Evolutionary conservation across 768 basidiomycete species (phyloP).

Genomic region (Hortiboletus campestris): DNA sequence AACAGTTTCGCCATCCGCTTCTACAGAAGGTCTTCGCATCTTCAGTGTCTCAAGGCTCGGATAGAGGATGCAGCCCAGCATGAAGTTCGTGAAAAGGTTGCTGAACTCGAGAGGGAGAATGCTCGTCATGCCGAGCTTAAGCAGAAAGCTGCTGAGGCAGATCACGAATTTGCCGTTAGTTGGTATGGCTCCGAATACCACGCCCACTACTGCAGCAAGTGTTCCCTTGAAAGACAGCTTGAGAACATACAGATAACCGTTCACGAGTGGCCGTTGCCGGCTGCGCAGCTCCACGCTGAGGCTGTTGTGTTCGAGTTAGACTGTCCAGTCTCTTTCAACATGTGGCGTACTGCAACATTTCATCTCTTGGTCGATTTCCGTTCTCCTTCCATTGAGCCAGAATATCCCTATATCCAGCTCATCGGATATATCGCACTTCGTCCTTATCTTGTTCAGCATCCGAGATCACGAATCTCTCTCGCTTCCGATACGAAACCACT

Average conservation of each 20-base stretch:
- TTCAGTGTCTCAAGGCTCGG: conserved; percentile 23
- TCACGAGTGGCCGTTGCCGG: conserved; percentile 50
- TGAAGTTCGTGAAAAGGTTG: conserved; percentile 22
- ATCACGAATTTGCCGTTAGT: conserved; percentile 5
- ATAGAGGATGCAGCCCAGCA: conserved; percentile 32
- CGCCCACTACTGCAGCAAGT: conserved; percentile 28
- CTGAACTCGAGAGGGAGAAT: conserved; percentile 29
- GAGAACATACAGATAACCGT: conserved; percentile 30
- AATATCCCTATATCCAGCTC: conserved; percentile 14
- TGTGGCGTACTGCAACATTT: conserved; percentile 45
- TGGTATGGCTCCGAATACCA: neutral
- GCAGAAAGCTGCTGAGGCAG: neutral
- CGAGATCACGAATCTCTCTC: conserved; percentile 20
- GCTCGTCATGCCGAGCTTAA: conserved; percentile 18
- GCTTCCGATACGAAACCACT: conserved; percentile 23
- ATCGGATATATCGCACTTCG: conserved; percentile 6
- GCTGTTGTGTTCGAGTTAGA: conserved; percentile 42
- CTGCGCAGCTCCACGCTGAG: conserved; percentile 16
- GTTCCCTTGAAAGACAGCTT: conserved; percentile 22
- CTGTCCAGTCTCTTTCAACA: conserved; percentile 37
- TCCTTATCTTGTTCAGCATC: conserved; percentile 12
- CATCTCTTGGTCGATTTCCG: conserved; percentile 38
- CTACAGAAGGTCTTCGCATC: conserved; percentile 24
- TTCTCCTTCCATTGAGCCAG: conserved; percentile 5
- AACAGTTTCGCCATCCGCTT: conserved; percentile 37